Evolutionary conservation across 1,284 basidiomycete species (phyloP).

Genomic region (Pyrrhoderma noxium): DNA sequence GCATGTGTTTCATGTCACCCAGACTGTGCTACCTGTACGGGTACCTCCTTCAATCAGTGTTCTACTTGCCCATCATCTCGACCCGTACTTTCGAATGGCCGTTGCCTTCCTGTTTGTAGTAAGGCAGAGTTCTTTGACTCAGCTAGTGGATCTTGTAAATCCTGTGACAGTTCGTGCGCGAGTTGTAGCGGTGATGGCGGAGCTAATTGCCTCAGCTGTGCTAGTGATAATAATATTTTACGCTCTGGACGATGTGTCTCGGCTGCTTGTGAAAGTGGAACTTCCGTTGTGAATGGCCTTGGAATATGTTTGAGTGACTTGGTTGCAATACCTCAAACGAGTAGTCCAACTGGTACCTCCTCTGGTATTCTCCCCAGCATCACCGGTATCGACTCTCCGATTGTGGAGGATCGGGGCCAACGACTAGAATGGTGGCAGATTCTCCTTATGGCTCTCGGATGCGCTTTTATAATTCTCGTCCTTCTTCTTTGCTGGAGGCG

Average conservation of each 20-base stretch:
- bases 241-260: constrained; percentile 55
- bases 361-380: constrained; percentile 44
- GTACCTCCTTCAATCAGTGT: constrained; percentile 68
- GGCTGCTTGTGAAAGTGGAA: constrained; percentile 48
- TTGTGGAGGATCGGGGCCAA: constrained; percentile 25
- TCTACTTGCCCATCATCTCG: constrained; percentile 55
- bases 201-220: constrained; percentile 66
- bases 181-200: constrained; percentile 63
- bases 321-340: constrained; percentile 43
- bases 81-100: constrained; percentile 63
- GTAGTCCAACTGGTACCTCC: constrained; percentile 35
- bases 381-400: constrained; percentile 44
- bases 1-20: constrained; percentile 69
- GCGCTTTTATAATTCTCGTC: constrained; percentile 65
- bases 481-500: constrained; percentile 63
- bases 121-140: constrained; percentile 65
- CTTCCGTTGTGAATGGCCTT: constrained; percentile 54
- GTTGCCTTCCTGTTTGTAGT: constrained; percentile 71
- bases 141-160: constrained; percentile 51
- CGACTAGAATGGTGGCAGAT: constrained; percentile 77
- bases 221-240: constrained; percentile 52
- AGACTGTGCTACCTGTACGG: constrained; percentile 73
- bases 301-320: constrained; percentile 73
- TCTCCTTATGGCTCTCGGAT: constrained; percentile 71
- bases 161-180: constrained; percentile 67